These are phyloP conservation scores for Xerocomellus chrysenteron DNA, from an alignment of 768 basidiomycete species.

Conservation along the genomic window DNA sequence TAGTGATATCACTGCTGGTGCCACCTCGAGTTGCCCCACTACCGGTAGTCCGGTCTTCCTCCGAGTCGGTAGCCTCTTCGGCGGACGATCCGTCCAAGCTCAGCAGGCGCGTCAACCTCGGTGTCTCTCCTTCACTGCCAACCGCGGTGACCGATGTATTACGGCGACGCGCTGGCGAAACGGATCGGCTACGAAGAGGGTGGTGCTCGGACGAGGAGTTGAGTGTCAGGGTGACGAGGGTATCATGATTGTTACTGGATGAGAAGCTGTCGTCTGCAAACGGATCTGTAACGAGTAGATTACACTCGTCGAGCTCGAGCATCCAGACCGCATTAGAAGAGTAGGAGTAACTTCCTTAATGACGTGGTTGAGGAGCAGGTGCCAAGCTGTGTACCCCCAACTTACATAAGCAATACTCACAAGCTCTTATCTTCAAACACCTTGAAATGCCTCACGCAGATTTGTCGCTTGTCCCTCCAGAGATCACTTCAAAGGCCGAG, in stretches of 20 bases:
- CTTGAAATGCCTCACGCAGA: constrained; percentile 83
- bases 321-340: constrained; percentile 28
- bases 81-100: background rate
- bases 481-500: constrained; percentile 66
- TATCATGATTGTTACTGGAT: background rate
- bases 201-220: constrained; percentile 6
- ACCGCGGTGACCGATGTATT: background rate
- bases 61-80: background rate
- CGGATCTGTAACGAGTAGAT: constrained; percentile 21
- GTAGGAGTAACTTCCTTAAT: background rate
- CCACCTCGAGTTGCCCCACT: background rate
- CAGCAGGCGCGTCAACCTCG: constrained; percentile 3
- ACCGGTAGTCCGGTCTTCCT: background rate
- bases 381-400: background rate
- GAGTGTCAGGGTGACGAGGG: background rate
- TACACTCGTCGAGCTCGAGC: constrained; percentile 24
- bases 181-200: constrained; percentile 18
- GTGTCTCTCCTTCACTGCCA: constrained; percentile 1
- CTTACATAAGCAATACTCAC: constrained; percentile 13
- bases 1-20: background rate
- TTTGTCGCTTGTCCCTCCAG: constrained; percentile 64
- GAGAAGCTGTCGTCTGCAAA: constrained; percentile 10
- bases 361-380: background rate
- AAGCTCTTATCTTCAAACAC: no score
- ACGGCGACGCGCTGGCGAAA: background rate